These are phyloP conservation scores for Gautieria morchelliformis DNA, from an alignment of 768 basidiomycete species.

Conservation along the genomic window DNA sequence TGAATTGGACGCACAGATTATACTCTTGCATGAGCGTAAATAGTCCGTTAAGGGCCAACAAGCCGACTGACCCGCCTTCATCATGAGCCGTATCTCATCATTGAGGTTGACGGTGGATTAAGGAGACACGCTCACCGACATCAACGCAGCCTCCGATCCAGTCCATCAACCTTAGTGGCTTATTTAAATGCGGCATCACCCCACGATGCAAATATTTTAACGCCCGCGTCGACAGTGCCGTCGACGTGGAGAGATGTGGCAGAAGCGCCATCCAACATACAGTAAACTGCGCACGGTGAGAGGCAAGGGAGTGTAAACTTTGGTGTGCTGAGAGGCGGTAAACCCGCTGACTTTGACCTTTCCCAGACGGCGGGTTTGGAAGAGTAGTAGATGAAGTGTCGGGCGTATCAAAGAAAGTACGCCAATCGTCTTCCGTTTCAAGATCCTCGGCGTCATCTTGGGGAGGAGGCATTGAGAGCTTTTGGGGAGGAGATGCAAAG, in stretches of 20 bases:
- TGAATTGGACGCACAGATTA: slow-evolving; percentile 62
- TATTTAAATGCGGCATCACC: slow-evolving; percentile 74
- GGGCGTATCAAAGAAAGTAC: slow-evolving; percentile 67
- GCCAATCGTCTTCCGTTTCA: slow-evolving; percentile 56
- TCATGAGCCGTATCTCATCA: background rate
- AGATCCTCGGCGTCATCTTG: slow-evolving; percentile 11
- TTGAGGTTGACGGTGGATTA: background rate
- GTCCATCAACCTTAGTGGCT: slow-evolving; percentile 78
- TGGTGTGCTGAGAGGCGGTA: slow-evolving; percentile 66
- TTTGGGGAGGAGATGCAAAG: slow-evolving; percentile 48
- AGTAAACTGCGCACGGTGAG: slow-evolving; percentile 76
- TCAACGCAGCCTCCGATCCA: slow-evolving; percentile 84
- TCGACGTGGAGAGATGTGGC: slow-evolving; percentile 42
- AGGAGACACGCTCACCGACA: slow-evolving; percentile 39
- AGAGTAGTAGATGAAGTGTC: slow-evolving; percentile 12
- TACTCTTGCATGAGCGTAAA: slow-evolving; percentile 88
- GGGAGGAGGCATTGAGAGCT: slow-evolving; percentile 21
- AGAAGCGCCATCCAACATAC: slow-evolving; percentile 70
- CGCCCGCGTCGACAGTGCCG: slow-evolving; percentile 40
- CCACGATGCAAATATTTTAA: slow-evolving; percentile 76
- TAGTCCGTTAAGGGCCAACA: slow-evolving; percentile 85
- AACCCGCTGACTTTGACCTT: slow-evolving; percentile 35
- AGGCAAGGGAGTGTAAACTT: slow-evolving; percentile 63
- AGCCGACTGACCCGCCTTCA: slow-evolving; percentile 71
- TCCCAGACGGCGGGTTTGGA: slow-evolving; percentile 21